Evolutionary conservation across 2,329 filamentous ascomycete species (phyloP), one percentile per base, ranked within the genome.

Genomic region (Lomentospora prolificans): DNA sequence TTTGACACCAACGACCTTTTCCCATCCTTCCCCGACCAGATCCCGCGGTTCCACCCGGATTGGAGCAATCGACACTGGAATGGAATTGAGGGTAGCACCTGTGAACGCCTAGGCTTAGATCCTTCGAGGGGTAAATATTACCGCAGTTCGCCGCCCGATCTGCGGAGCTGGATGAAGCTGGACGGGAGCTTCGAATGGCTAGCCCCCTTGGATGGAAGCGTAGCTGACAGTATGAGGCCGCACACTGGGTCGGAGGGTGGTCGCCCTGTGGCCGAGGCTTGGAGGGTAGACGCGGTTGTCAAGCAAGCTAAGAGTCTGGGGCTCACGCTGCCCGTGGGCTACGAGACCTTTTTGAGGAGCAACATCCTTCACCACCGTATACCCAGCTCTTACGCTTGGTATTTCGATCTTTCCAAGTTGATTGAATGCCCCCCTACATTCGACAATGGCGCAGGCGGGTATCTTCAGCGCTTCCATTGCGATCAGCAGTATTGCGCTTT

Each of bases 131-230:
- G 27, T 7, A n/a, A 19, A 4, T 51, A 31, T 22, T 14, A 50
- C 28, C 14, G 55, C 19, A 25, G 30, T n/a, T 56, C 55, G 19
- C 55, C 55, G n/a, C 55, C 55, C n/a, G 55, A 56, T 17, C 19
- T 56, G 12, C 44, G 44, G 7, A 39, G 31, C 22, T 56, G 44
- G 55, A 33, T 56, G 55, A 51, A 17, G 8, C 22, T 56, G 9
- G 55, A 56, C 48, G 55, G 55, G 1, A 56, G 17, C 55, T 56
- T 56, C 19, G 25, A n/a, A 5, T 56, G 55, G 55, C 55, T 56
- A 9, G 27, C 22, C 27, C 46, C 55, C 3, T 27, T 52, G 19
- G 27, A 39, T 9, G 28, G 10, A 12, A 22, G 48, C 5, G 24
- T 33, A n/a, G 53, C 27, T 12, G 10, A 8, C 17, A 10, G 17